These are phyloP conservation scores for Aspergillus sojae DNA, from an alignment of 2,329 filamentous ascomycete species.

Conservation along the genomic window DNA sequence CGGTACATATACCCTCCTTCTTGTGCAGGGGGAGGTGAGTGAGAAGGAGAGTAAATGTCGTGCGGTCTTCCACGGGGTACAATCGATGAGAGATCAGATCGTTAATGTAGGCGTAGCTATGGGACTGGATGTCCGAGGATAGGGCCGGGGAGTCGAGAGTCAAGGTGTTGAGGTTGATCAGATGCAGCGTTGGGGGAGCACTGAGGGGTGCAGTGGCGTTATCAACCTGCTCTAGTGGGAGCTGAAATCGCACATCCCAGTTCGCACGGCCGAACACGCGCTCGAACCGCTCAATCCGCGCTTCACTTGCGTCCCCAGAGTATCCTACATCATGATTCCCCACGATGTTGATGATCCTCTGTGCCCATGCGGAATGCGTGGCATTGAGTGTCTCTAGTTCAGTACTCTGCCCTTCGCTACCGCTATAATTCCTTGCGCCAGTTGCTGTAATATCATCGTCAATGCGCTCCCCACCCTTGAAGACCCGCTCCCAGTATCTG, in stretches of 20 bases:
- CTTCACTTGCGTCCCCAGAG: constrained; percentile 81
- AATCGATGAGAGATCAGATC: constrained; percentile 60
- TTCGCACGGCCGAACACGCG: constrained; percentile 82
- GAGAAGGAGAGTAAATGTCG: constrained; percentile 76
- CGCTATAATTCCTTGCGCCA: constrained; percentile 44
- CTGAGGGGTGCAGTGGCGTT: background rate
- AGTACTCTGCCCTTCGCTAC: constrained; percentile 26
- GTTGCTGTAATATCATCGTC: constrained; percentile 46
- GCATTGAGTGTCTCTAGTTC: constrained; percentile 33
- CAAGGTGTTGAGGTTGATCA: constrained; percentile 89
- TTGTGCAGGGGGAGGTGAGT: constrained; percentile 95
- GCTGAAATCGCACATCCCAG: constrained; percentile 80
- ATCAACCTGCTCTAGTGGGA: constrained; percentile 38
- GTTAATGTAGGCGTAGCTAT: constrained; percentile 74
- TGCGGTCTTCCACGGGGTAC: constrained; percentile 62
- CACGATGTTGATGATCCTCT: constrained; percentile 80
- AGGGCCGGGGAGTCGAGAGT: constrained; percentile 85
- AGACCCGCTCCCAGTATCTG: constrained; percentile 80
- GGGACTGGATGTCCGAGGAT: constrained; percentile 66
- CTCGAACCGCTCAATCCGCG: constrained; percentile 79
- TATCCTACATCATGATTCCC: constrained; percentile 98
- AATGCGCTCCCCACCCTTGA: constrained; percentile 68
- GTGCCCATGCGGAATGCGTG: constrained; percentile 63
- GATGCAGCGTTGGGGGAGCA: constrained; percentile 65
- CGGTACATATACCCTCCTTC: constrained; percentile 76